Base-by-base conservation (phyloP, 495 filamentous ascomycete genomes). In the Penicillium dipodomyicola region DNA sequence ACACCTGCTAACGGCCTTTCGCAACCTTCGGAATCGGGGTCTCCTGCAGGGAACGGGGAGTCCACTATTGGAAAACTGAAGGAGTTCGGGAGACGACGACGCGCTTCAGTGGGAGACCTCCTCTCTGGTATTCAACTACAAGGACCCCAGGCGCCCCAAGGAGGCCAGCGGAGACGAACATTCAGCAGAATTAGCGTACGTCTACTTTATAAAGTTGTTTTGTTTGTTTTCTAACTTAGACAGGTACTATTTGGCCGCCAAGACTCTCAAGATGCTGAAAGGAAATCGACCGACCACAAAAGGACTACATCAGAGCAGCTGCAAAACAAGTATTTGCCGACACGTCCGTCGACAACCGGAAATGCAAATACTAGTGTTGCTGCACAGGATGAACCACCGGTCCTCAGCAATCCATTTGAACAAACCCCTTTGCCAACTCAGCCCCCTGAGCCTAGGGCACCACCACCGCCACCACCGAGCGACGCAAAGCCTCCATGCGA, bases 61-160 rank as follows among this genome's bases (percentile, higher is more conserved):
- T 68, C 69, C 17, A 59, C 64, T 25, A 67, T 68, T 49, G 63
- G 63, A 22, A 75, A 71, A 50, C 48, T 74, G 55, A 73, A 70
- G 53, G 60, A 39, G 27, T 68, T 73, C 19, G 61, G 65, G 27
- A 65, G 54, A 32, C 65, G 69, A 23, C 70, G 67, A 17, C 69
- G 72, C 12, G 50, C 65, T 15, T 75, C 72, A 2, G 61, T 67
- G 35, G 65, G 68, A 15, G 53, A 65, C 40, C 59, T 65, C 25
- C 51, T 70, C 9, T 48, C 65, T 20, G 60, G 58, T 9, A 46
- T 65, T 37, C 63, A 65, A 23, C 49, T 55, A 19, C 64, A 67
- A 22, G 64, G 56, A 9, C 63, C 63, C 23, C 65, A 65, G 33
- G 39, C 29, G 5, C 54, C 47, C n/a, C 37, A 25, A 12, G 39